phyloP scores from a whole-genome alignment of 148 eudicot species.

The Chenopodium suecicum region DNA sequence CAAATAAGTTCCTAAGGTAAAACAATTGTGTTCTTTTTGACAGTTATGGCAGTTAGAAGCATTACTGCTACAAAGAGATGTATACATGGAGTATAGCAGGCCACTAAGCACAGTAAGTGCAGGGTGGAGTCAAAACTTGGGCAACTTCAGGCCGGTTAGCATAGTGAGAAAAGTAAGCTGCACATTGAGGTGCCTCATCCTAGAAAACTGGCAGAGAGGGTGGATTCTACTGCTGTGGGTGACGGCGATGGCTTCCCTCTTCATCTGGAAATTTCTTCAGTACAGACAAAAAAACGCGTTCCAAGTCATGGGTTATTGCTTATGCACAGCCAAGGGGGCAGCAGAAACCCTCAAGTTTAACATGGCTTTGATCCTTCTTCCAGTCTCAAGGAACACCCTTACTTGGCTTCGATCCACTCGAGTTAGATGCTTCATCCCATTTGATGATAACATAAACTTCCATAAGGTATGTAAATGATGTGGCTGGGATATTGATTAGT shows the following conservation, averaged over 20 bases:
- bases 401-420: conserved; percentile 83
- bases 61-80: conserved; percentile 75
- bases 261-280: conserved; percentile 81
- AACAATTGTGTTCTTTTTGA: background rate
- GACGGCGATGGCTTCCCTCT: conserved; percentile 56
- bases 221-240: conserved; percentile 80
- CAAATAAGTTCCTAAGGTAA: background rate
- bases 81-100: conserved; percentile 83
- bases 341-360: conserved; percentile 92
- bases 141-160: conserved; percentile 37
- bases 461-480: conserved; percentile 56
- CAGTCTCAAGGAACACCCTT: conserved; percentile 78
- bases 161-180: conserved; percentile 44
- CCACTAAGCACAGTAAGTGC: conserved; percentile 70
- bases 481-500: background rate
- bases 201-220: conserved; percentile 84
- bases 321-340: conserved; percentile 92
- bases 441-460: conserved; percentile 87
- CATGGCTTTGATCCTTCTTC: conserved; percentile 89
- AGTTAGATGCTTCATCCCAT: conserved; percentile 64
- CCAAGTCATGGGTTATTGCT: conserved; percentile 86
- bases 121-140: conserved; percentile 70
- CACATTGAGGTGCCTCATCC: conserved; percentile 50
- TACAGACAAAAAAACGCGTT: conserved; percentile 65
- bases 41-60: conserved; percentile 98